Evolutionary conservation across 805 yeast species (phyloP).

Genomic region (Debaryomyces maramus): DNA sequence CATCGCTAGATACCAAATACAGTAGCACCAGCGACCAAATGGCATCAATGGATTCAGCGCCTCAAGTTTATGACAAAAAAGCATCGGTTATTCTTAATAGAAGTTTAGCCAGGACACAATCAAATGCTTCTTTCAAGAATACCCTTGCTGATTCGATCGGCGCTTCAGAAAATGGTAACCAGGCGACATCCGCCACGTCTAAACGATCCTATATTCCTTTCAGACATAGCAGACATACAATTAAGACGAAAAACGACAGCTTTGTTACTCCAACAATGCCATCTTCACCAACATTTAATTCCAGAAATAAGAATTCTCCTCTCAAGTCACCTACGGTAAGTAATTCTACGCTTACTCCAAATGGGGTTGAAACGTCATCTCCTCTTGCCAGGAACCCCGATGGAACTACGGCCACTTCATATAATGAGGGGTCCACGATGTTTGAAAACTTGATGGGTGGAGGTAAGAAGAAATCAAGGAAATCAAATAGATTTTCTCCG

Average conservation of each 20-base stretch:
- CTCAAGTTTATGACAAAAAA: conserved; percentile 76
- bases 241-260: conserved; percentile 17
- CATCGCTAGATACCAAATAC: conserved; percentile 63
- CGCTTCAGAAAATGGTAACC: conserved; percentile 11
- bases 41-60: conserved; percentile 66
- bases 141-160: conserved; percentile 67
- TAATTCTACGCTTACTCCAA: conserved; percentile 10
- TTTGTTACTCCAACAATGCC: conserved; percentile 25
- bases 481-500: conserved; percentile 15
- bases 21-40: conserved; percentile 39
- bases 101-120: conserved; percentile 70
- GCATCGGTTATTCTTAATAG: conserved; percentile 73
- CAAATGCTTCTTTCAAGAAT: conserved; percentile 75
- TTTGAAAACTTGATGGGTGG: conserved; percentile 28
- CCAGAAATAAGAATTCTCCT: conserved; percentile 12
- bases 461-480: conserved; percentile 24
- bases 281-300: conserved; percentile 22
- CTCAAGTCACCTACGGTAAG: conserved; percentile 13
- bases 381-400: conserved; percentile 2
- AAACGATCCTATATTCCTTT: conserved; percentile 45
- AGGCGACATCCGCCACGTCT: conserved; percentile 11
- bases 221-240: conserved; percentile 28
- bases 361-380: conserved; percentile 6
- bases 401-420: neutral
- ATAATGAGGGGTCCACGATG: conserved; percentile 20